Evolutionary conservation across 495 filamentous ascomycete species (phyloP).

Genomic region (Aspergillus homomorphus): DNA sequence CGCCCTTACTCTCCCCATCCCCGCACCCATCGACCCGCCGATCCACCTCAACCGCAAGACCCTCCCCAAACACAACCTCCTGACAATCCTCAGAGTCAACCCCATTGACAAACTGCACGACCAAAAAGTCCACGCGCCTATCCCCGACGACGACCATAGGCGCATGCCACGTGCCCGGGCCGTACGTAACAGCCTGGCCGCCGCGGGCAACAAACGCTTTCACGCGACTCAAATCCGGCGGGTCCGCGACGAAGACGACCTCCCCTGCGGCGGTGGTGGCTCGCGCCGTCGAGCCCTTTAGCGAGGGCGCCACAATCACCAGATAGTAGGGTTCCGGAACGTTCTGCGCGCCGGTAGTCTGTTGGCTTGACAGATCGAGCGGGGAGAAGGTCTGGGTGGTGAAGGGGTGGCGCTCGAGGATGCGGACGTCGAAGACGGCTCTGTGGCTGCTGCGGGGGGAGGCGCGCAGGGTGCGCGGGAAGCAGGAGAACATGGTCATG

Average conservation of each 20-base stretch:
- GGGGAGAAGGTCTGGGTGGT: slow-evolving; percentile 93
- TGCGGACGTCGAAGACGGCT: slow-evolving; percentile 59
- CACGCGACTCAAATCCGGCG: slow-evolving; percentile 69
- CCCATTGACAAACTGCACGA: slow-evolving; percentile 84
- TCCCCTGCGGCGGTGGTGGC: slow-evolving; percentile 34
- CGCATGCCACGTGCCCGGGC: slow-evolving; percentile 91
- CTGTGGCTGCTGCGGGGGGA: slow-evolving; percentile 6
- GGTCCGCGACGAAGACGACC: slow-evolving; percentile 46
- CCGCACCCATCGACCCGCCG: slow-evolving; percentile 35
- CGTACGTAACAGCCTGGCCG: slow-evolving; percentile 86
- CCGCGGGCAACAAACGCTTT: slow-evolving; percentile 78
- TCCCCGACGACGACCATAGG: slow-evolving; percentile 88
- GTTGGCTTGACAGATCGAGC: slow-evolving; percentile 50
- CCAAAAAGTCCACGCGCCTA: slow-evolving; percentile 72
- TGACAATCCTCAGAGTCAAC: slow-evolving; percentile 85
- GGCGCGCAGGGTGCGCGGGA: slow-evolving; percentile 55
- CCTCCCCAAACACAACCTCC: slow-evolving; percentile 61
- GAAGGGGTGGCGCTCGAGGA: slow-evolving; percentile 91
- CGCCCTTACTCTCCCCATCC: slow-evolving; percentile 16
- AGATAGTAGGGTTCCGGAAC: slow-evolving; percentile 54
- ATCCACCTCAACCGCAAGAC: slow-evolving; percentile 33
- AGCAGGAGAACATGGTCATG: slow-evolving; percentile 89
- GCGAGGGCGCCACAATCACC: slow-evolving; percentile 86
- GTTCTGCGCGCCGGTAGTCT: slow-evolving; percentile 8
- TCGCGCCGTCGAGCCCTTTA: slow-evolving; percentile 31